Evolutionary conservation across 2,329 filamentous ascomycete species (phyloP).

Genomic region (Sporothrix curviconia): DNA sequence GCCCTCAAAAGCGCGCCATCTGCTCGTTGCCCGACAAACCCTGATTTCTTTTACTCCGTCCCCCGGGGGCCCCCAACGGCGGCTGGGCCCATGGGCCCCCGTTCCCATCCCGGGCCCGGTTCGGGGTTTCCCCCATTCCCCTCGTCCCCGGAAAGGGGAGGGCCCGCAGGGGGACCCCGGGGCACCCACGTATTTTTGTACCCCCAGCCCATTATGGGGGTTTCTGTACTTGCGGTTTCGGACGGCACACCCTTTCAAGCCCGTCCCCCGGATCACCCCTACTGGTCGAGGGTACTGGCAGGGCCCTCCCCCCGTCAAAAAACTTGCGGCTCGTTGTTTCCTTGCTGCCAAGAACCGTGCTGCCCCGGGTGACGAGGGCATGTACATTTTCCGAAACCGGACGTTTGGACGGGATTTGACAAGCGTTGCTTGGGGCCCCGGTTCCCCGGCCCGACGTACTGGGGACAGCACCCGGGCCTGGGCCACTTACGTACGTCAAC

Average conservation of each 20-base stretch:
- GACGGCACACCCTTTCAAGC: slow-evolving; percentile 62
- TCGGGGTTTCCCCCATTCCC: slow-evolving; percentile 70
- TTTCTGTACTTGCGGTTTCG: slow-evolving; percentile 62
- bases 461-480: slow-evolving; percentile 64
- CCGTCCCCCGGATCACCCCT: slow-evolving; percentile 58
- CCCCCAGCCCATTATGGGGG: slow-evolving; percentile 70
- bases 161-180: slow-evolving; percentile 70
- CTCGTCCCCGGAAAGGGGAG: slow-evolving; percentile 70
- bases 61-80: slow-evolving; percentile 60
- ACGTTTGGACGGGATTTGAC: slow-evolving; percentile 50
- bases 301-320: slow-evolving; percentile 62
- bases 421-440: slow-evolving; percentile 60
- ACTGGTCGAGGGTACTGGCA: slow-evolving; percentile 64
- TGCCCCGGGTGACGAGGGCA: slow-evolving; percentile 74
- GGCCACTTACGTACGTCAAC: slow-evolving; percentile 74
- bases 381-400: slow-evolving; percentile 78
- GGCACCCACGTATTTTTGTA: slow-evolving; percentile 63
- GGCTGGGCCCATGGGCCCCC: slow-evolving; percentile 77
- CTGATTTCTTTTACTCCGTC: slow-evolving; percentile 60
- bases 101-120: slow-evolving; percentile 60
- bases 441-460: slow-evolving; percentile 64
- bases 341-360: slow-evolving; percentile 73
- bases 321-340: slow-evolving; percentile 57
- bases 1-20: slow-evolving; percentile 44
- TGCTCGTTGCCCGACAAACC: slow-evolving; percentile 62